phyloP scores from a whole-genome alignment of 2,329 filamentous ascomycete species.

The Botryotinia calthae region DNA sequence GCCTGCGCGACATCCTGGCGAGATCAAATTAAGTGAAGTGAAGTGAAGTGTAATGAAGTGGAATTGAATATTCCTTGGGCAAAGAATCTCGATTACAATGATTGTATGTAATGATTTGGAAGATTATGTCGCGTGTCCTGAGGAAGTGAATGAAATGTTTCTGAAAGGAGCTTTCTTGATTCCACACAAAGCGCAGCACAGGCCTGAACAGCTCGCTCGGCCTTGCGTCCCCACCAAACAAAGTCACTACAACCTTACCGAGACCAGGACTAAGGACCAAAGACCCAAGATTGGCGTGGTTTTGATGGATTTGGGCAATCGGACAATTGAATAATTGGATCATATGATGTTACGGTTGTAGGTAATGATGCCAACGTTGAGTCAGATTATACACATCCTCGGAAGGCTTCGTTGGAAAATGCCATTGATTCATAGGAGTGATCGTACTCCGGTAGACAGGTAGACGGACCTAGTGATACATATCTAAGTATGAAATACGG shows the following conservation, averaged over 20 bases:
- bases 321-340: background rate
- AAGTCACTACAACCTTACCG: background rate
- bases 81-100: background rate
- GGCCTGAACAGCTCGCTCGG: constrained; percentile 4
- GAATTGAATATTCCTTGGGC: background rate
- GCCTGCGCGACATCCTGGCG: constrained; percentile 77
- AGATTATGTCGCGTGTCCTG: constrained; percentile 12
- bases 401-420: background rate
- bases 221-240: constrained; percentile 10
- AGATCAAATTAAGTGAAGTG: background rate
- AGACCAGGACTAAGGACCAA: background rate
- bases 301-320: background rate
- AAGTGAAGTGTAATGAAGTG: background rate
- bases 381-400: background rate
- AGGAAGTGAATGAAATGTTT: background rate
- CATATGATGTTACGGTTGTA: background rate
- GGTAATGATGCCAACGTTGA: background rate
- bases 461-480: background rate
- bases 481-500: background rate
- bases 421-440: background rate
- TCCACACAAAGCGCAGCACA: constrained; percentile 17
- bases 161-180: constrained; percentile 3
- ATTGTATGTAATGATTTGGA: constrained; percentile 5
- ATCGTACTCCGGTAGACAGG: background rate
- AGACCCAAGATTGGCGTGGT: background rate